Percentiles rank a stretch among this genome's conserved stretches.
Evolutionary conservation across 805 yeast species (phyloP).

Genomic region (Candida parachauliodes): DNA sequence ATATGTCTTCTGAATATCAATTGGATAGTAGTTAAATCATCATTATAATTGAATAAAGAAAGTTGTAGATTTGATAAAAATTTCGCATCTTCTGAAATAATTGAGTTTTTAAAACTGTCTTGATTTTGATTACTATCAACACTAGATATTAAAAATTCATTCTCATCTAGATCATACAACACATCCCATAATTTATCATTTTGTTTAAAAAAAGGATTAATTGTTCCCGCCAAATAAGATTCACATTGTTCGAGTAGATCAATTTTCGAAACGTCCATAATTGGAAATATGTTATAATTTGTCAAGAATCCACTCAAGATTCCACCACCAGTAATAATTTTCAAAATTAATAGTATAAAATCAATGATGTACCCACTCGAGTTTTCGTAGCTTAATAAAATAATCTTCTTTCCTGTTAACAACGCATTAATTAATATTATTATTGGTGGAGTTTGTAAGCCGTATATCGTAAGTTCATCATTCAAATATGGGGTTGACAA

Average conservation of each 20-base stretch:
- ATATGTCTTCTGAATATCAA: slow-evolving; percentile 42
- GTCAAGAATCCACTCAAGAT: slow-evolving; percentile 38
- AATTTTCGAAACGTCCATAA: slow-evolving; percentile 57
- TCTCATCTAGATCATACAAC: slow-evolving; percentile 55
- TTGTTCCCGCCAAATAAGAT: slow-evolving; percentile 59
- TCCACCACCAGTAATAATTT: slow-evolving; percentile 42
- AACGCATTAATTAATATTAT: slow-evolving; percentile 34
- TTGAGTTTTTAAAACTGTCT: slow-evolving; percentile 27
- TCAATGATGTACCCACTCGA: slow-evolving; percentile 40
- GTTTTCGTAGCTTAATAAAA: slow-evolving; percentile 39
- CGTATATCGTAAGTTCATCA: slow-evolving; percentile 51
- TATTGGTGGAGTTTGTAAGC: slow-evolving; percentile 48
- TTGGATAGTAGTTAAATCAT: slow-evolving; percentile 44
- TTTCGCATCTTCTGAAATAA: slow-evolving; percentile 43
- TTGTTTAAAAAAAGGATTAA: slow-evolving; percentile 60
- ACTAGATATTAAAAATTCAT: slow-evolving; percentile 33
- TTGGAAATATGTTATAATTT: slow-evolving; percentile 49
- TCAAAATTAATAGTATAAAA: slow-evolving; percentile 35
- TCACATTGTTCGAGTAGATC: slow-evolving; percentile 42
- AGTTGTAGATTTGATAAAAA: slow-evolving; percentile 41
- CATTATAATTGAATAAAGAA: slow-evolving; percentile 42
- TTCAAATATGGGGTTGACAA: slow-evolving; percentile 33
- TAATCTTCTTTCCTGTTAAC: slow-evolving; percentile 36
- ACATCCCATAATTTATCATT: slow-evolving; percentile 57
- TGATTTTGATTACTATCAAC: slow-evolving; percentile 12